A percentile compares a stretch with the other conserved stretches of the same genome.
phyloP scores from a whole-genome alignment of 768 basidiomycete genomes.

The Naganishia friedmannii region DNA sequence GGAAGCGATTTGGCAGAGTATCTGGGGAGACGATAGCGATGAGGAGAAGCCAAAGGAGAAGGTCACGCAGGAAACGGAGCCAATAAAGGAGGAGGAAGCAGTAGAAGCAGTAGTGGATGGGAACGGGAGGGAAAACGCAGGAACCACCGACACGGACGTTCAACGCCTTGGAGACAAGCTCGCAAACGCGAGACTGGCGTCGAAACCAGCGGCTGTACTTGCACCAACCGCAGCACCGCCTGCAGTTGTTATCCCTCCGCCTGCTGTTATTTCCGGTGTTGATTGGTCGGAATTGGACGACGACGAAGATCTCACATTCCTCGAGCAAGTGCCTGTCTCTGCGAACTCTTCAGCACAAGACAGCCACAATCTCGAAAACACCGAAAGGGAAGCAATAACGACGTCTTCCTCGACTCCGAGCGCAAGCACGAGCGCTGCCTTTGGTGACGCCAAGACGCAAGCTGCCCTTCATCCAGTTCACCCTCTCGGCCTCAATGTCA shows the following conservation, averaged over 20 bases:
- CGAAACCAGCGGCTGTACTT: neutral
- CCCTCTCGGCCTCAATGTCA: neutral
- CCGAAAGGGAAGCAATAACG: neutral
- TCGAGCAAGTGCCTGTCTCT: constrained; percentile 8
- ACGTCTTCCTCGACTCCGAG: constrained; percentile 3
- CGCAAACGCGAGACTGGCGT: neutral
- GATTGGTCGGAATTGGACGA: constrained; percentile 19
- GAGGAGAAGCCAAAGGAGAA: constrained; percentile 12
- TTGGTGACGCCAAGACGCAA: neutral
- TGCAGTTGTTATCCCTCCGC: constrained; percentile 16
- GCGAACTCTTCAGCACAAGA: neutral
- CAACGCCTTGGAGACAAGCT: constrained; percentile 2
- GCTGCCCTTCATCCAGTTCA: neutral
- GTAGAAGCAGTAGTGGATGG: neutral
- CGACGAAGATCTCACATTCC: constrained; percentile 21
- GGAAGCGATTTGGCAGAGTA: constrained; percentile 23
- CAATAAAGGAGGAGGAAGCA: neutral
- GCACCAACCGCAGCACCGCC: neutral
- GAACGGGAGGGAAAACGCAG: neutral
- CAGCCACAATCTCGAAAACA: neutral
- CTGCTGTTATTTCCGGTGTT: constrained; percentile 14
- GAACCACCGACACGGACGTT: neutral
- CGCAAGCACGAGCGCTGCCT: neutral
- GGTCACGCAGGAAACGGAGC: neutral
- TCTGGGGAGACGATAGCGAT: constrained; percentile 21